Percentiles rank a stretch among this genome's conserved stretches.
These are phyloP conservation scores for Eucalyptus decipiens DNA, from an alignment of 345 rosid species.

Conservation along the genomic window DNA sequence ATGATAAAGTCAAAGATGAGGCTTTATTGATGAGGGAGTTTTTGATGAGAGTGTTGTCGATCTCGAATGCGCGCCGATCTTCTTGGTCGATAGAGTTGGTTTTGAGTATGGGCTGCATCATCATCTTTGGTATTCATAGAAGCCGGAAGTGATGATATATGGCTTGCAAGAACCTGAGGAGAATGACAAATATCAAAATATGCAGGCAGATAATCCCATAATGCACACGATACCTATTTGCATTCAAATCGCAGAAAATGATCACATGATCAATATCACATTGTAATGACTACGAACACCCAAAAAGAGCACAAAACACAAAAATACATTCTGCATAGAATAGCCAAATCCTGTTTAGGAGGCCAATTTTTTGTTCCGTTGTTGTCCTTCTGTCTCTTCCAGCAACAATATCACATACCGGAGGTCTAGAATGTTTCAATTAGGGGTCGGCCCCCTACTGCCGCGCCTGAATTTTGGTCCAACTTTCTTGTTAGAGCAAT, in stretches of 20 bases:
- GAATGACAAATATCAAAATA: neutral
- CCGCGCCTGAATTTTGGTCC: neutral
- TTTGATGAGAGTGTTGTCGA: too few relatives aligned
- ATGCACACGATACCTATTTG: neutral
- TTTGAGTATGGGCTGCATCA: neutral
- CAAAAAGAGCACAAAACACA: neutral
- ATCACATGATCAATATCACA: neutral
- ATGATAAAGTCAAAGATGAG: too few relatives aligned
- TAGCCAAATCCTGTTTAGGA: neutral
- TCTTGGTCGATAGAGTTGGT: too few relatives aligned
- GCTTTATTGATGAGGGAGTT: too few relatives aligned
- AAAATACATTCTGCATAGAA: neutral
- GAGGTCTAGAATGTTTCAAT: neutral
- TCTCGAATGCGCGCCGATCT: too few relatives aligned
- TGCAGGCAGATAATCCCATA: neutral
- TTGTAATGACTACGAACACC: neutral
- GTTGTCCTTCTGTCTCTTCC: neutral
- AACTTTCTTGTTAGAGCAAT: neutral
- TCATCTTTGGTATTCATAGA: conserved; percentile 19
- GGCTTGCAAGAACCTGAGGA: conserved; percentile 17
- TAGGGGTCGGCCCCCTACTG: neutral
- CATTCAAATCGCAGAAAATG: neutral
- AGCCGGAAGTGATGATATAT: neutral
- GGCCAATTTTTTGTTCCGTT: neutral
- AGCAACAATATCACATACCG: neutral